Evolutionary conservation across 2,329 filamentous ascomycete genomes (phyloP), one percentile per base, ranked within the genome.

Genomic region (Penicillium oxalicum): DNA sequence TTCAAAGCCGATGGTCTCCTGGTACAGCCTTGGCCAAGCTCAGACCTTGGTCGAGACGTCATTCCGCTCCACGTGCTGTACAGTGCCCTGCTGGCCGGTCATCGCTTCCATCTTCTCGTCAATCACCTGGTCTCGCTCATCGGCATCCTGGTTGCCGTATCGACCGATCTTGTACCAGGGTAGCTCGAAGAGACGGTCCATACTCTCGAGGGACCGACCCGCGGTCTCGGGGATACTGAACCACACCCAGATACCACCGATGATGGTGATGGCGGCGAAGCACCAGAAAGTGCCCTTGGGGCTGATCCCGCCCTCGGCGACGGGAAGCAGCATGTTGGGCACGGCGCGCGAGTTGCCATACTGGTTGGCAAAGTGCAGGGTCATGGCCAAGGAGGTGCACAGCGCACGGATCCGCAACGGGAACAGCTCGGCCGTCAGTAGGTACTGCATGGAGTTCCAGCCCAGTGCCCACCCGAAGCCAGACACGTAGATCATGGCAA

Each of bases 391-490:
- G 0, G 81, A 86, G 0, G 84, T 86, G 18, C 83, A 81, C 8
- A 89, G 69, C 4, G 86, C 85, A 47, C 87, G 80, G 43, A 91
- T 82, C 3, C 86, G 79, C 8, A 90, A 76, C 0, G 87, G 86
- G 71, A 88, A 91, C 52, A 91, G 77, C 63, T 91, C 87, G 1
- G 85, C 84, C 11, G 86, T 88, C 48, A 91, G 78, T 4, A 91
- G 76, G 63, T 90, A 91, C 68, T 89, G 86, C 75, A 88, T 86
- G 1, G 77, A 80, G 70, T 88, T 88, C 84, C 82, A 90, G 33
- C 80, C 83, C 2, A 86, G 70, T 2, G 84, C 83, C 83, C 84
- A 87, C 1, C 84, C 84, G 48, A 81, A 76, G 2, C 83, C 84
- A 0, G 78, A 83, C 18, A 88, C 45, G 64, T 85, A 88, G 56